A percentile compares a stretch with the other conserved stretches of the same genome.
phyloP scores from a whole-genome alignment of 2,329 filamentous ascomycete genomes.

The Diplodia scrobiculata region DNA sequence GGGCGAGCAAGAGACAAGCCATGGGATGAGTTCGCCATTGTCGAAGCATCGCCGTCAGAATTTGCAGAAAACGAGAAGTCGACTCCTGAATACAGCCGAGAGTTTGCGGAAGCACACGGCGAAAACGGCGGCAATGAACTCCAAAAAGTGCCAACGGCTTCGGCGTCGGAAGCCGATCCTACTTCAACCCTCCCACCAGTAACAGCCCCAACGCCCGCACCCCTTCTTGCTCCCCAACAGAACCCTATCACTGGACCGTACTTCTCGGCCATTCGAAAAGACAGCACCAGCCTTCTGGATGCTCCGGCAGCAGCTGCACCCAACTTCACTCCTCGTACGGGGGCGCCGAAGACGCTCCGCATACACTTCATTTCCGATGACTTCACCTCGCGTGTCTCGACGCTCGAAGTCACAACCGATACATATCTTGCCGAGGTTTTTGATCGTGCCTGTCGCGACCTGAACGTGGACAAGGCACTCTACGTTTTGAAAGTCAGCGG shows the following conservation, averaged over 20 bases:
- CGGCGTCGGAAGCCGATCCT: conserved; percentile 37
- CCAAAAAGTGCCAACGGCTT: conserved; percentile 36
- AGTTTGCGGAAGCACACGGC: conserved; percentile 41
- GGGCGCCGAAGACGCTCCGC: conserved; percentile 69
- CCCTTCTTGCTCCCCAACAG: conserved; percentile 44
- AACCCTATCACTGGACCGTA: conserved; percentile 56
- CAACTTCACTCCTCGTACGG: conserved; percentile 59
- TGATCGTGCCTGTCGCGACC: conserved; percentile 73
- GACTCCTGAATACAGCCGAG: conserved; percentile 67
- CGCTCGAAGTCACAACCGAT: conserved; percentile 75
- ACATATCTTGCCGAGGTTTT: conserved; percentile 82
- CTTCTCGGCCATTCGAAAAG: conserved; percentile 52
- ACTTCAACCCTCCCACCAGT: conserved; percentile 31
- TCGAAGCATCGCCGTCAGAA: conserved; percentile 68
- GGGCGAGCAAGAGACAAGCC: conserved; percentile 71
- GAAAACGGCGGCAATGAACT: conserved; percentile 12
- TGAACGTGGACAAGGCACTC: conserved; percentile 75
- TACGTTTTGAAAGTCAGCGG: conserved; percentile 77
- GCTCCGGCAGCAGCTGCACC: conserved; percentile 48
- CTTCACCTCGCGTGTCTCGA: conserved; percentile 69
- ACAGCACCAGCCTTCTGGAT: conserved; percentile 49
- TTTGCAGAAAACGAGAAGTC: conserved; percentile 68
- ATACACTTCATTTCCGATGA: conserved; percentile 73
- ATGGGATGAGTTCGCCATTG: conserved; percentile 80
- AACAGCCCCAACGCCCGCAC: conserved; percentile 32